A percentile compares a stretch with the other conserved stretches of the same genome.
These are phyloP conservation scores for Helotiales sp. DNA, from an alignment of 2,329 filamentous ascomycete genomes.

Conservation along the genomic window DNA sequence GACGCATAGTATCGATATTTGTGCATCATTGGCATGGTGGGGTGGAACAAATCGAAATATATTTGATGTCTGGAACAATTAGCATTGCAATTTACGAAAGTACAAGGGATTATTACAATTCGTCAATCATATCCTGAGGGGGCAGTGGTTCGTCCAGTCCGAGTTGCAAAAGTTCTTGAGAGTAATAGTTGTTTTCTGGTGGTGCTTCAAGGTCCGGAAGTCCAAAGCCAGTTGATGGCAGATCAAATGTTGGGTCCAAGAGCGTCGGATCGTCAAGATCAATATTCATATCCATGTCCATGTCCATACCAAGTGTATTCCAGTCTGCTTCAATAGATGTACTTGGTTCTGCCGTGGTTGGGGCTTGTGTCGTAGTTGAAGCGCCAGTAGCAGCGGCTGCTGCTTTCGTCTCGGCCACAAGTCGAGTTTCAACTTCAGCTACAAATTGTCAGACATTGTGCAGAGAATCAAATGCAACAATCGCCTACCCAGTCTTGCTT, in stretches of 20 bases:
- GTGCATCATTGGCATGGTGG: conserved; percentile 78
- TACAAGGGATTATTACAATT: conserved; percentile 63
- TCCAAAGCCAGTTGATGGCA: conserved; percentile 23
- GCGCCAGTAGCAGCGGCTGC: conserved; percentile 9
- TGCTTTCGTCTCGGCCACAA: conserved; percentile 51
- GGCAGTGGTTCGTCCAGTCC: conserved; percentile 84
- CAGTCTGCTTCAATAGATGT: conserved; percentile 28
- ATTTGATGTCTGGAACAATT: conserved; percentile 61
- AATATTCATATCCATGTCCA: conserved; percentile 37
- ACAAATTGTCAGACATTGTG: conserved; percentile 55
- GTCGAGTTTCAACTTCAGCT: conserved; percentile 82
- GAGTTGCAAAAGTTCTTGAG: conserved; percentile 70
- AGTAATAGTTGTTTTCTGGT: conserved; percentile 50
- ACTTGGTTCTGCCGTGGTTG: background rate
- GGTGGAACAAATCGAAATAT: conserved; percentile 78
- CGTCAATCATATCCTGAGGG: conserved; percentile 77
- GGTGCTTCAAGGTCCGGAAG: conserved; percentile 21
- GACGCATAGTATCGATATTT: conserved; percentile 74
- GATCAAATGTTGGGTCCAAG: conserved; percentile 30
- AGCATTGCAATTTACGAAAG: conserved; percentile 15
- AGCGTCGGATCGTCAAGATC: conserved; percentile 27
- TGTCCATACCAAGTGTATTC: conserved; percentile 35
- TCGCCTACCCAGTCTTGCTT: conserved; percentile 77
- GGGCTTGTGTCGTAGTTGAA: conserved; percentile 12
- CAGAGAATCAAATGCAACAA: background rate